These are phyloP conservation scores for Candida khao-thaluensis DNA, from an alignment of 805 yeast species.

Conservation along the genomic window DNA sequence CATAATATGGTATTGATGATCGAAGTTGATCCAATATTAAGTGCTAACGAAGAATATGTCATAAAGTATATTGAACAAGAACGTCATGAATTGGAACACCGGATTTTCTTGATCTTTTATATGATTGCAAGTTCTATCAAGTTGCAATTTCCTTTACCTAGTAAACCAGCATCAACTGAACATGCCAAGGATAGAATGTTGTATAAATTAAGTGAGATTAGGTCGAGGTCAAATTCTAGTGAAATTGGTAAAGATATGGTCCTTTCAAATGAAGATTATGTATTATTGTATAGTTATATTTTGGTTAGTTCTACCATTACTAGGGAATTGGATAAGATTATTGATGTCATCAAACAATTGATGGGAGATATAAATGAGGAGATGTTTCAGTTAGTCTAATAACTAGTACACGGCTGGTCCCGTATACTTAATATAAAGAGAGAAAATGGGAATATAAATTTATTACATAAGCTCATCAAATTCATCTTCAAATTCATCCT, in stretches of 20 bases:
- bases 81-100: slow-evolving; percentile 65
- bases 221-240: slow-evolving; percentile 24
- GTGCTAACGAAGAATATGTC: slow-evolving; percentile 54
- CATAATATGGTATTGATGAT: slow-evolving; percentile 73
- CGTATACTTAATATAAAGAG: too few species aligned
- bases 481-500: slow-evolving; percentile 20
- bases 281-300: slow-evolving; percentile 70
- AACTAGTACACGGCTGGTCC: not conserved
- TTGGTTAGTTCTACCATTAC: slow-evolving; percentile 68
- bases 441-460: not conserved
- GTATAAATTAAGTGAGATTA: slow-evolving; percentile 58
- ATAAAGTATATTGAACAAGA: slow-evolving; percentile 55
- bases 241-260: slow-evolving; percentile 19
- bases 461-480: slow-evolving; percentile 24
- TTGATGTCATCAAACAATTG: slow-evolving; percentile 52
- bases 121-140: slow-evolving; percentile 75
- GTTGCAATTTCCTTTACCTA: slow-evolving; percentile 75
- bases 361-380: slow-evolving; percentile 70
- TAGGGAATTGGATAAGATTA: slow-evolving; percentile 60
- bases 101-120: slow-evolving; percentile 74
- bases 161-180: slow-evolving; percentile 72
- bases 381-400: slow-evolving; percentile 46
- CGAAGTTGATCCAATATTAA: slow-evolving; percentile 55
- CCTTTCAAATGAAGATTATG: slow-evolving; percentile 69
- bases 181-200: slow-evolving; percentile 71